Percentiles rank a stretch among this genome's conserved stretches.
These are phyloP conservation scores for Mycena sp. DNA, from an alignment of 1,284 basidiomycete species.

Conservation along the genomic window DNA sequence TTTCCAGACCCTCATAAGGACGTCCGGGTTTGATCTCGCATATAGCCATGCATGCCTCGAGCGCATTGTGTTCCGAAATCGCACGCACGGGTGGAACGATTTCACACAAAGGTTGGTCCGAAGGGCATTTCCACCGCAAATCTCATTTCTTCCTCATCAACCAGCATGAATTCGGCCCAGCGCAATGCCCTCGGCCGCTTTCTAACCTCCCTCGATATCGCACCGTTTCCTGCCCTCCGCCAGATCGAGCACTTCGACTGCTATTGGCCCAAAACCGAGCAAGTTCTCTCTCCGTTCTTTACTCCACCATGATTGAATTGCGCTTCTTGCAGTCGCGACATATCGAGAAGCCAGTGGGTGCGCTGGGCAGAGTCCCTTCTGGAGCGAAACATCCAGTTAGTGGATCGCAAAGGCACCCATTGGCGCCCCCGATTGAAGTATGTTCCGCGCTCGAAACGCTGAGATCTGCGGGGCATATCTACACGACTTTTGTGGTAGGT, in stretches of 20 bases:
- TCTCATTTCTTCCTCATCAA: not conserved
- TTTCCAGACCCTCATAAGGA: not conserved
- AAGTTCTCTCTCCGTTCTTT: not conserved
- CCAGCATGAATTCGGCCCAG: not conserved
- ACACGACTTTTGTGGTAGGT: no score
- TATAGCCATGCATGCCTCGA: not conserved
- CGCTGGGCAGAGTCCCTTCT: conserved; percentile 14
- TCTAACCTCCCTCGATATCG: not conserved
- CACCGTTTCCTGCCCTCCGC: conserved; percentile 16
- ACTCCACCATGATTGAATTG: not conserved
- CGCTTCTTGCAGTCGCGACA: not conserved
- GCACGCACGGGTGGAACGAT: no score
- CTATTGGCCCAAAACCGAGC: conserved; percentile 6
- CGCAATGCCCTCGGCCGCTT: not conserved
- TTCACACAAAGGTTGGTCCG: no score
- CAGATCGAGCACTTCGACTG: conserved; percentile 13
- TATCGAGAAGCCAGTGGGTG: conserved; percentile 14
- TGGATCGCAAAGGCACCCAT: not conserved
- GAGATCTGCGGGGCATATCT: no score
- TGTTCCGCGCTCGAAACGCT: not conserved
- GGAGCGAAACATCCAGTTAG: conserved; percentile 16
- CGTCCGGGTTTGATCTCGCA: not conserved
- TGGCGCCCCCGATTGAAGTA: conserved; percentile 21
- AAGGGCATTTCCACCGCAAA: no score
- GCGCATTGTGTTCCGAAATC: conserved; percentile 5